Evolutionary conservation across 2,329 filamentous ascomycete species (phyloP).

Genomic region (Ophiostoma novo-ulmi): DNA sequence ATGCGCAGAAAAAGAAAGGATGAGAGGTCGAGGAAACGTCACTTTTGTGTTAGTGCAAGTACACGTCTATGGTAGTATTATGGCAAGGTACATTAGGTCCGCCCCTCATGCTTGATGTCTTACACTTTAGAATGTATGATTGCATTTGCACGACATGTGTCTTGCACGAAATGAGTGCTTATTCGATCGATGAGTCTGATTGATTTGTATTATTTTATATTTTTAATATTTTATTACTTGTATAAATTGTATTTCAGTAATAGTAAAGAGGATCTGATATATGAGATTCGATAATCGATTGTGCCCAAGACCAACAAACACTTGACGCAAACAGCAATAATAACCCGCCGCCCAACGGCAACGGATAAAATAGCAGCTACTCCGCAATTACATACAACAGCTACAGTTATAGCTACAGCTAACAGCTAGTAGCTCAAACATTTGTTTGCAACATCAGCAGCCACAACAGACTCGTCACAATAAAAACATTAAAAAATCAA

Average conservation of each 20-base stretch:
- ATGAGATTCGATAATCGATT: too few relatives aligned
- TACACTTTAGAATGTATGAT: neutral
- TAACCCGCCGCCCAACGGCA: neutral
- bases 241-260: too few relatives aligned
- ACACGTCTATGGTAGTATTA: neutral
- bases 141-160: neutral
- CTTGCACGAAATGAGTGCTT: neutral
- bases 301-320: conserved; percentile 2
- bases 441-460: too few relatives aligned
- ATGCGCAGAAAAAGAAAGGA: neutral
- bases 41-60: neutral
- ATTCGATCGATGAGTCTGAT: neutral
- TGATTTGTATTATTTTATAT: neutral
- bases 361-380: neutral
- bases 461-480: too few relatives aligned
- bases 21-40: conserved; percentile 3
- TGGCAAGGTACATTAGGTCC: neutral
- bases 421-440: too few relatives aligned
- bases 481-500: too few relatives aligned
- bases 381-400: neutral
- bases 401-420: too few relatives aligned
- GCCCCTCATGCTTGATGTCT: neutral
- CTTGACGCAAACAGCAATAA: neutral
- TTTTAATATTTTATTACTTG: neutral
- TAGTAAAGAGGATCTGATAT: too few relatives aligned